Percentiles rank a stretch among this genome's conserved stretches.
These are phyloP conservation scores for Trichoderma endophyticum DNA, from an alignment of 2,329 filamentous ascomycete species.

Conservation along the genomic window DNA sequence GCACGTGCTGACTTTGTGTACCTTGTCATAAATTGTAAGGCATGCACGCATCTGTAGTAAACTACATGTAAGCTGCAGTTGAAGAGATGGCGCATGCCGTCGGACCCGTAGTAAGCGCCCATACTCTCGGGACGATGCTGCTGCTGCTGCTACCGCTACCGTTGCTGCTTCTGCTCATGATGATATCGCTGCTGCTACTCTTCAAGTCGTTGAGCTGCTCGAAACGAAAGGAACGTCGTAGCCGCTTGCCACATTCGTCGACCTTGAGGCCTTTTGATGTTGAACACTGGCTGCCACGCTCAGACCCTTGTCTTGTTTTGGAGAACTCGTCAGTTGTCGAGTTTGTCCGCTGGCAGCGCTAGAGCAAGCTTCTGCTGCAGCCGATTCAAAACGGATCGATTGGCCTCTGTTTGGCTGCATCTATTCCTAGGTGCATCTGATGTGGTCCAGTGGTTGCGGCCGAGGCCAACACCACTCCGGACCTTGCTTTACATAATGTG, in stretches of 20 bases:
- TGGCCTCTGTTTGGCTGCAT: neutral
- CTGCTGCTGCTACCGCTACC: neutral
- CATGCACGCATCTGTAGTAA: neutral
- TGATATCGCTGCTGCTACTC: neutral
- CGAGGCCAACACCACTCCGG: neutral
- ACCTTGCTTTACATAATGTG: neutral
- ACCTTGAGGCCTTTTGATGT: neutral
- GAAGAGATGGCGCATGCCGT: conserved; percentile 2
- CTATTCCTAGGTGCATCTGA: neutral
- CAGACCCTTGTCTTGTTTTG: neutral
- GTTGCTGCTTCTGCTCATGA: neutral
- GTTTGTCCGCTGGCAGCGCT: neutral
- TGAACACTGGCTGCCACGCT: neutral
- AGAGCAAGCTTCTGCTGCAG: neutral
- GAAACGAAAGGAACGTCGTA: neutral
- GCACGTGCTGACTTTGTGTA: neutral
- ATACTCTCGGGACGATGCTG: neutral
- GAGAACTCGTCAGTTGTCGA: neutral
- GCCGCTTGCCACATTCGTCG: neutral
- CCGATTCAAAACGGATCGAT: neutral
- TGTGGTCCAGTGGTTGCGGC: neutral
- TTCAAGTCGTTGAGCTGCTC: neutral
- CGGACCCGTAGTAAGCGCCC: conserved; percentile 2
- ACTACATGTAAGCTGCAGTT: neutral
- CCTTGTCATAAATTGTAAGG: neutral